phyloP scores from a whole-genome alignment of 768 basidiomycete species.

The Leccinum rimulosum region DNA sequence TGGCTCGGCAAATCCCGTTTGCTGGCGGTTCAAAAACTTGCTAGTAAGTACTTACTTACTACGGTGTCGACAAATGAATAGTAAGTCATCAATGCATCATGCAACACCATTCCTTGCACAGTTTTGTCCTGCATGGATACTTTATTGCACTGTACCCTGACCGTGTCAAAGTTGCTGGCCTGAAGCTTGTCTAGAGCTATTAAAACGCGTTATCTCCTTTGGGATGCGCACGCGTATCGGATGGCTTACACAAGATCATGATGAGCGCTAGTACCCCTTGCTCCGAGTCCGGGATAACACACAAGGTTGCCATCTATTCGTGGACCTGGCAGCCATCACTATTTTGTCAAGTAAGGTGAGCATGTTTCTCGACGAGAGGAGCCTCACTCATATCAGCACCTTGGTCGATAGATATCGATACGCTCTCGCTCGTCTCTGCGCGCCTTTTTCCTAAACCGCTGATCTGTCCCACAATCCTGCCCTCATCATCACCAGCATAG shows the following conservation, averaged over 20 bases:
- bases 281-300: not conserved
- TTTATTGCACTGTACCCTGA: not conserved
- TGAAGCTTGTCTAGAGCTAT: not conserved
- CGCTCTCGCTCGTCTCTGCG: not conserved
- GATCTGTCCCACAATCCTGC: not conserved
- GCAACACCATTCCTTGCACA: not conserved
- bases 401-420: not conserved
- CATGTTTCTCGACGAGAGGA: not conserved
- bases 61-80: not conserved
- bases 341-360: not conserved
- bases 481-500: not conserved
- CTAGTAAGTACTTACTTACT: not conserved
- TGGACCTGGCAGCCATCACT: not conserved
- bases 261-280: not conserved
- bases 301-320: not conserved
- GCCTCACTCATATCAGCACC: not conserved
- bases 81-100: not conserved
- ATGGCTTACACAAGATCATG: not conserved
- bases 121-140: constrained; percentile 1
- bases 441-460: not conserved
- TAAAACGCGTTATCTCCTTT: constrained; percentile 4
- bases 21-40: not conserved
- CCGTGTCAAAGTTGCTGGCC: not conserved
- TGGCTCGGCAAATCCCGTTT: constrained; percentile 12
- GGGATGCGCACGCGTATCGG: not conserved